Base-by-base conservation (phyloP, 805 yeast genomes). In the Candida namnaoensis region DNA sequence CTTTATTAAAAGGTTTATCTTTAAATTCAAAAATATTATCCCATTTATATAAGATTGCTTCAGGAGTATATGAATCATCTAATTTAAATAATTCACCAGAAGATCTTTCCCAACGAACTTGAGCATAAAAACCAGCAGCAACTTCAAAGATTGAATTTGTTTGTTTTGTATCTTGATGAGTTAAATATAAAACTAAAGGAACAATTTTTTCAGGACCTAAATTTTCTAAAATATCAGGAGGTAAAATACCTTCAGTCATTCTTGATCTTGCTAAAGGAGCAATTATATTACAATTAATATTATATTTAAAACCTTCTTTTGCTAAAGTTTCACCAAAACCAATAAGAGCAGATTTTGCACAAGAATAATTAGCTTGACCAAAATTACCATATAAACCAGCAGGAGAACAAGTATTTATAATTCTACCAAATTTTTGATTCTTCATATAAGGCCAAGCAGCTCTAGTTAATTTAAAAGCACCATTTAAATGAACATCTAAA, bases 371-470 rank as follows among this genome's bases (percentile, higher is more conserved):
- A 35, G 95, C 78, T 67, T 91, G 99, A 39, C 99, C 99, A 65
- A 90, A 91, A 66, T 88, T 88, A 47, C 99, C 99, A 61, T 83
- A 91, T 49, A 91, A 72, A 23, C 99, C 99, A 32, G 98, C 98
- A 5, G 98, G 96, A 5, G 96, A 88, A 26, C 95, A 80, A n/a
- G 97, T 90, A 73, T 88, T 90, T 54, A 91, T 65, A 52, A 91
- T 74, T 53, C 98, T 75, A 49, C 99, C 99, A 57, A 71, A 91
- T 46, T 78, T 76, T 64, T 93, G 97, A 49, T 84, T 66, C 59
- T 78, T 78, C 70, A 91, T 77, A 58, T 83, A 72, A 8, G 91
- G 88, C 98, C 98, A 91, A 34, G 96, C 96, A 23, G 95, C 90
- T 52, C 75, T 74, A 37, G 95, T 80, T 41, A 86, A 78, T 66